Conservation (phyloP, 169 alveolate species). For the Perkinsus olseni region DNA sequence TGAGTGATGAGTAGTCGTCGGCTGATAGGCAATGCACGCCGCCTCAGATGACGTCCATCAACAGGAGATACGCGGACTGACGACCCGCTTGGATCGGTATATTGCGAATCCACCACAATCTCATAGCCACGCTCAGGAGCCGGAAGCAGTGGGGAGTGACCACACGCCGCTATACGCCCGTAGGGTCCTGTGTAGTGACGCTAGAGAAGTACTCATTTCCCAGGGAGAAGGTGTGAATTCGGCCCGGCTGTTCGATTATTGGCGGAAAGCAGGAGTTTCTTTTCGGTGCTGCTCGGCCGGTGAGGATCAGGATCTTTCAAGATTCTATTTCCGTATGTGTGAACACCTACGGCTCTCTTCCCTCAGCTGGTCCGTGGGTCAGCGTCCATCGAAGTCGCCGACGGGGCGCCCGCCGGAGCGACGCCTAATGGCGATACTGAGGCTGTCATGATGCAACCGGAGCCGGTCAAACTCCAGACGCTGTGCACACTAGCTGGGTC, state of each 20-base stretch:
- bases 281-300: background rate
- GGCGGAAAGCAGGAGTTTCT: background rate
- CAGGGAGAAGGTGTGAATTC: background rate
- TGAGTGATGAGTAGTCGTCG: background rate
- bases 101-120: background rate
- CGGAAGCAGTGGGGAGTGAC: background rate
- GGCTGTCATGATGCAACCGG: background rate
- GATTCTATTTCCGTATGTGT: background rate
- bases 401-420: too few species aligned
- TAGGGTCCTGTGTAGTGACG: background rate
- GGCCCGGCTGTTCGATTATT: background rate
- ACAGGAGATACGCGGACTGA: background rate
- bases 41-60: background rate
- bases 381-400: background rate
- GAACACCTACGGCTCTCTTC: background rate
- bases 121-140: background rate
- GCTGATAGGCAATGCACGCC: background rate
- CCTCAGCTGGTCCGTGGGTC: background rate
- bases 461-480: too few species aligned
- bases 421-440: background rate
- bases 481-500: too few species aligned
- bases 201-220: background rate
- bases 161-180: background rate
- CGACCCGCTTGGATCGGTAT: background rate
- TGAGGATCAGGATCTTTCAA: background rate